These are phyloP conservation scores for Kalanchoe fedtschenkoi DNA, from an alignment of 164 flowering plant genomes.

Conservation along the genomic window DNA sequence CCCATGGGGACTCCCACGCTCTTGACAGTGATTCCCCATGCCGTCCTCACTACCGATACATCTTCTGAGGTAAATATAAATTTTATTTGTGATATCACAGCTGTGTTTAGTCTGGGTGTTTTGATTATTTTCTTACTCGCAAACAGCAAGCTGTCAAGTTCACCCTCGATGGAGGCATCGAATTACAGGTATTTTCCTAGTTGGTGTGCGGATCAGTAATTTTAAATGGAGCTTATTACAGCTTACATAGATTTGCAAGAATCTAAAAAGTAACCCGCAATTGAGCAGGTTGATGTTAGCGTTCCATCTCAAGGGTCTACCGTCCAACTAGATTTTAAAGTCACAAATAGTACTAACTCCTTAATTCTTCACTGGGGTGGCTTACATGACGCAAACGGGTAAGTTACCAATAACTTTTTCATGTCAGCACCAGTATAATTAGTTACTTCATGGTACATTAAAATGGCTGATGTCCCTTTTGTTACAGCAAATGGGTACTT, in stretches of 20 bases:
- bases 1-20: constrained; percentile 21
- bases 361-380: constrained; percentile 90
- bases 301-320: constrained; percentile 25
- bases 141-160: constrained; percentile 51
- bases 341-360: constrained; percentile 44
- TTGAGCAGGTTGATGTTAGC: constrained; percentile 53
- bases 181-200: constrained; percentile 51
- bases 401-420: constrained; percentile 13
- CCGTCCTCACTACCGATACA: constrained; percentile 53
- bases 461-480: neutral
- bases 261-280: neutral
- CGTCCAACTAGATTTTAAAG: constrained; percentile 43
- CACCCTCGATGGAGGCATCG: constrained; percentile 62
- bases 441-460: neutral
- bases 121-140: constrained; percentile 8
- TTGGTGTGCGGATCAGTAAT: neutral
- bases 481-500: constrained; percentile 65
- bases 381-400: constrained; percentile 51
- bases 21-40: constrained; percentile 30
- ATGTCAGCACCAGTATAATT: neutral
- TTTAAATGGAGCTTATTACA: neutral
- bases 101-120: neutral
- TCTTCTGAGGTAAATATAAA: constrained; percentile 43
- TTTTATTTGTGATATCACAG: neutral
- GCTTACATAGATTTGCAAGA: neutral